Conservation (phyloP, 78 protist genomes). For the Chrysochromulina tobinii region DNA sequence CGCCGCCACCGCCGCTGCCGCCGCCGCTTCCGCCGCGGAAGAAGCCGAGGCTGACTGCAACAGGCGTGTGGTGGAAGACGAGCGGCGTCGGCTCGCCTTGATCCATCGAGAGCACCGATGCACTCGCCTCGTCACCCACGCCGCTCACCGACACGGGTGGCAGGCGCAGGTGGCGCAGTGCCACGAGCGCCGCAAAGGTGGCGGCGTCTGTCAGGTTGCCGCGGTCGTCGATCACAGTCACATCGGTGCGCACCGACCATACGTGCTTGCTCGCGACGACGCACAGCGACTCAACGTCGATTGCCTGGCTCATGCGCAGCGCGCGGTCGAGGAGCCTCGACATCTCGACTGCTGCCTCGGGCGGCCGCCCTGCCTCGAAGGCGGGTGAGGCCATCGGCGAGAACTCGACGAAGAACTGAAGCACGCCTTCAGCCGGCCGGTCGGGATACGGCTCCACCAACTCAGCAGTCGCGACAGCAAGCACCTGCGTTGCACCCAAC, state of each 20-base stretch:
- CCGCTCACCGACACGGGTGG: neutral
- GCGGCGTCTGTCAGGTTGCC: conserved; percentile 17
- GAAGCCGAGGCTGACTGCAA: neutral
- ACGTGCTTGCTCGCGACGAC: conserved; percentile 14
- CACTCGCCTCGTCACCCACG: neutral
- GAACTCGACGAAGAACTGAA: neutral
- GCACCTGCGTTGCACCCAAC: neutral
- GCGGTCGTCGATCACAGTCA: conserved; percentile 7
- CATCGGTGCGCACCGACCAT: conserved; percentile 25
- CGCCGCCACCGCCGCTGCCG: neutral
- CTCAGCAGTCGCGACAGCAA: neutral
- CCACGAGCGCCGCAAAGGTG: neutral
- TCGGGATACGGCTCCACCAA: neutral
- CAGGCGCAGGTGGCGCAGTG: neutral
- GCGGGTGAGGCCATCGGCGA: conserved; percentile 28
- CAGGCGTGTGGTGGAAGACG: neutral
- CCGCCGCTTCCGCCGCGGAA: neutral
- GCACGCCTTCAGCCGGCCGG: neutral
- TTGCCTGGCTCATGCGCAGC: neutral
- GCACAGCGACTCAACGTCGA: conserved; percentile 25
- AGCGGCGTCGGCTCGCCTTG: neutral
- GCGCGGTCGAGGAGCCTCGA: conserved; percentile 5
- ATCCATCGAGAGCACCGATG: neutral
- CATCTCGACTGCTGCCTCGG: neutral
- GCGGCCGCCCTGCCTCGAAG: neutral